Evolutionary conservation across 1,139 yeast species (phyloP).

Genomic region (Debaryomycetaceae sp.): DNA sequence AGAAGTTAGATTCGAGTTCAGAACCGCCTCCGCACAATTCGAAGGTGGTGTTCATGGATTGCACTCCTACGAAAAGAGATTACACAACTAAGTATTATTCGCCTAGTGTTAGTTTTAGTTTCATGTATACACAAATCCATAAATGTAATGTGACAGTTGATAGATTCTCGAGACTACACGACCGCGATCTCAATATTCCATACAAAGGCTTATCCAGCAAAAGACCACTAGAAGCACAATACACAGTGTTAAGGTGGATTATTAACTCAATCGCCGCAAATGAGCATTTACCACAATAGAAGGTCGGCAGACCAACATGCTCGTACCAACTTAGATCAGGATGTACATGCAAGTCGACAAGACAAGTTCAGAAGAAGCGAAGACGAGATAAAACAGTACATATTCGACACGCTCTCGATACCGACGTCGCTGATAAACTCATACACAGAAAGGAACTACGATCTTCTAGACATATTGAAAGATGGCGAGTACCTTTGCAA

Average conservation of each 20-base stretch:
- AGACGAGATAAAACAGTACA: constrained; percentile 50
- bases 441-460: constrained; percentile 13
- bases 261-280: background rate
- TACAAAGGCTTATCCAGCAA: too few relatives aligned
- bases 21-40: constrained; percentile 97
- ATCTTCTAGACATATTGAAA: constrained; percentile 52
- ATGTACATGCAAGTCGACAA: constrained; percentile 43
- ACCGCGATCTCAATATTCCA: background rate
- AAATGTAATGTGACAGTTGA: background rate
- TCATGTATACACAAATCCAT: background rate
- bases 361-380: constrained; percentile 47
- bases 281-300: background rate
- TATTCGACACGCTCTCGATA: constrained; percentile 27
- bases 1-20: constrained; percentile 86
- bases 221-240: background rate
- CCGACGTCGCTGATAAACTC: constrained; percentile 13
- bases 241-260: background rate
- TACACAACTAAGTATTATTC: constrained; percentile 62
- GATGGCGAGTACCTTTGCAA: constrained; percentile 67
- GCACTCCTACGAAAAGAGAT: constrained; percentile 95
- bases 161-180: background rate
- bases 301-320: constrained; percentile 19
- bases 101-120: background rate
- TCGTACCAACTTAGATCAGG: constrained; percentile 55
- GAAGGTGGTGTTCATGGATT: constrained; percentile 98